Base-by-base conservation (phyloP, 441 rosid species). In the Geranium incanum region DNA sequence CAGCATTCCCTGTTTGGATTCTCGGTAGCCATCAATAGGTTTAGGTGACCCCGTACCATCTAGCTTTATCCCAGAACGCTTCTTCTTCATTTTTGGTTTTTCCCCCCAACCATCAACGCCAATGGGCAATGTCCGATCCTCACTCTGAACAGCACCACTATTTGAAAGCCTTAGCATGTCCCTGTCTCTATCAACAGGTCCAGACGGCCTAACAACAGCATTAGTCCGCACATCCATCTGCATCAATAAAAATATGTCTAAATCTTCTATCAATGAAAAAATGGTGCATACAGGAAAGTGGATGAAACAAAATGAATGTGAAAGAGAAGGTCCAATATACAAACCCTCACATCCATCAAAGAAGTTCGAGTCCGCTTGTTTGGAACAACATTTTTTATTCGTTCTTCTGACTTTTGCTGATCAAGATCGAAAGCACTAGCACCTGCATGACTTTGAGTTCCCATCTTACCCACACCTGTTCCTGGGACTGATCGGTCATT, bases 361-460 rank as follows among this genome's bases (percentile, higher is more conserved):
- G 97, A 91, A 74, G 97, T 95, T 74, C 98, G 97, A 66, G 97
- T 89, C 66, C 97, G 90, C 81, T 90, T 95, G 84, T 82, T 95
- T 75, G 96, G 86, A 73, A 89, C 87, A 71, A 76, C 76, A 79
- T 75, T 84, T 78, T 87, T 93, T 28, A 86, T 81, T 75, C 89
- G 86, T 81, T 87, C 95, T 72, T 91, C 96, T 18, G 87, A 72
- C 80, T 84, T 93, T 67, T 81, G 93, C 69, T 76, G 92, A 76
- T 93, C 98, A 81, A 81, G 81, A 75, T 91, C 98, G 85, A 87
- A 86, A 81, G 84, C 78, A 71, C 88, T 78, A 59, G 84, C 74
- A 43, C 74, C 79, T 71, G 83, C 70, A 68, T 85, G 96, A 86
- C 83, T 88, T 76, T 86, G 97, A 74, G 81, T 77, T 75, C 95